Base-by-base conservation (phyloP, 352 stramenopile species). In the Phytophthora chlamydospora region DNA sequence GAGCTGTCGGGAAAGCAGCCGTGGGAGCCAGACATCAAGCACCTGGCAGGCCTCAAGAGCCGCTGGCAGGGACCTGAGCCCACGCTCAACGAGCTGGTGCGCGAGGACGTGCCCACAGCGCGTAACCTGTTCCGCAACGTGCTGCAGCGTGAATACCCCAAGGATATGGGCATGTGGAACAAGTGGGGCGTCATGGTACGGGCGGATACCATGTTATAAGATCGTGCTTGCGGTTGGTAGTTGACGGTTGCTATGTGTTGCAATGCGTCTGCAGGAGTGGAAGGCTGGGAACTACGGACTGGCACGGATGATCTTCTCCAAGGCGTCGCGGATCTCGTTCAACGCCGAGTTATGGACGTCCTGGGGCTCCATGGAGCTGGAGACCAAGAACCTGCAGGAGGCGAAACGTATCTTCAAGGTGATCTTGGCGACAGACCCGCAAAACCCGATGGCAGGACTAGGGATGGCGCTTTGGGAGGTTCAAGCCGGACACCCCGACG, bases 131-230 rank as follows among this genome's bases (percentile, higher is more conserved):
- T 96, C 64, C 81, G 85, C 12, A 89, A 89, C 43, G 80, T 91
- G 49, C 67, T 96, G 49, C 85, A 96, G 63, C 73, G 80, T 45
- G 68, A 86, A 32, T 96, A 96, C 66, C 62, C 72, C 6, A 81
- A 85, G 17, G 85, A 96, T 72, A 94, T 96, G 85, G 80, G 75
- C 62, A 96, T 96, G 87, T 96, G 87, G 87, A 96, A 96, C 75
- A 96, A 96, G 61, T 96, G 87, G 87, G 87, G 75, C 42, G 85
- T 88, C 40, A 96, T 96, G 87, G 66, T 78, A 65, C 14, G 61
- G 32, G 27, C 31, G 8, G n/a, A 21, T 45, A 46, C 4, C 5
- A 8, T 33, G 0, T 14, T 9, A 32, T 19, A 13, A 45, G 27
- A 31, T 31, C 27, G 27, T 31, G 27, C 7, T 8, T 31, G 6